Base-by-base conservation (phyloP, 202 grass and related monocot species). In the Carex sylvatica region DNA sequence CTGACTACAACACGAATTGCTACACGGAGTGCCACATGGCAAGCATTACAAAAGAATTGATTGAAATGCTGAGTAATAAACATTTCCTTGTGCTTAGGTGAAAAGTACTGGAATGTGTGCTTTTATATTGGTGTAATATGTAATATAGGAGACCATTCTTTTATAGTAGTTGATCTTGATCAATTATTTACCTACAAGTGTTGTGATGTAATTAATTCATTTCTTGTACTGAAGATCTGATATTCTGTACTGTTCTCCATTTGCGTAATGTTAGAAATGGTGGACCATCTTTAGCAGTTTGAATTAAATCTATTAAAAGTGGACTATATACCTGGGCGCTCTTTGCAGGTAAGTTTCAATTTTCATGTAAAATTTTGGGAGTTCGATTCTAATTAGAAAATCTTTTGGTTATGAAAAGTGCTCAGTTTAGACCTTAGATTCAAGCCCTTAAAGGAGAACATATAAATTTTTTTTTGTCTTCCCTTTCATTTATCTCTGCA, bases 81-180 rank as follows among this genome's bases (percentile, higher is more conserved):
- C 73, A 76, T 76, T 55, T 75, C 5, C 13, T 1, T 16, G 54
- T 3, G 14, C 12, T 31, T 55, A 28, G 47, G 47, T 75, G 36
- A 4, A 8, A 74, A 75, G 12, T 75, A 9, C 71, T 26, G 40
- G 3, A 49, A 23, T 72, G 2, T 24, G 40, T 74, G n/a, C 1
- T 31, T 55, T 75, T 74, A 9, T 54, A 54, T 75, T 3, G 23
- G 22, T 54, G 73, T 76, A 58, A 35, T 76, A 58, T 76, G 73
- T 56, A 76, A 58, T 76, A 58, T 58, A 56, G 31, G 7, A 19
- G 51, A 56, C 24, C 72, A 76, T 76, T 58, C 49, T 54, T 74
- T 55, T 35, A 55, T 75, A 4, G 6, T 35, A 18, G 3, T 20
- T 70, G 7, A 55, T 51, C 8, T 76, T 3, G 12, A 33, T 65